Percentiles rank a stretch among this genome's conserved stretches.
Evolutionary conservation across 805 yeast genomes (phyloP).

Genomic region (Huiozyma naganishii): DNA sequence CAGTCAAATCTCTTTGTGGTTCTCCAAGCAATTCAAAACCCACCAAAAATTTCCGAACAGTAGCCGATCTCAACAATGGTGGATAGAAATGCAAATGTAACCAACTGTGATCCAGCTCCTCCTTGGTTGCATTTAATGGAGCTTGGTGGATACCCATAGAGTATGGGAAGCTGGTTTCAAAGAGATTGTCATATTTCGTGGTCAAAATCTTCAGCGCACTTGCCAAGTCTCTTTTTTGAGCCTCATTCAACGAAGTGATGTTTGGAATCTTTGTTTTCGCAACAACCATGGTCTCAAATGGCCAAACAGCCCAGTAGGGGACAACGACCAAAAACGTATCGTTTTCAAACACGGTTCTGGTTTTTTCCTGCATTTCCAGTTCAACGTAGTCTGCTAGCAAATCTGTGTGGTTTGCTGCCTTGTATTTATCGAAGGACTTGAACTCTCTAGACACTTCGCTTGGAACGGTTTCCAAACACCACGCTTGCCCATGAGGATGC

Average conservation of each 20-base stretch:
- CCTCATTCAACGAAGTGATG: slow-evolving; percentile 35
- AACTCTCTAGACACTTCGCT: slow-evolving; percentile 55
- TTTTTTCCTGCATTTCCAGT: slow-evolving; percentile 39
- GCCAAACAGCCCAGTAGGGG: slow-evolving; percentile 81
- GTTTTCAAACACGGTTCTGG: slow-evolving; percentile 47
- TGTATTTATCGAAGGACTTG: slow-evolving; percentile 39
- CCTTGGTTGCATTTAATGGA: slow-evolving; percentile 39
- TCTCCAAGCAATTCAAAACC: slow-evolving; percentile 62
- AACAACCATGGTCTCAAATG: slow-evolving; percentile 59
- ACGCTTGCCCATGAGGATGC: slow-evolving; percentile 77
- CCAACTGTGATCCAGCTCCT: slow-evolving; percentile 37
- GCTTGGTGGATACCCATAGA: slow-evolving; percentile 80
- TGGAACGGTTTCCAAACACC: slow-evolving; percentile 60
- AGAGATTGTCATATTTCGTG: slow-evolving; percentile 58
- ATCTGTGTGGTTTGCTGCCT: slow-evolving; percentile 34
- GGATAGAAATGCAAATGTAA: slow-evolving; percentile 75
- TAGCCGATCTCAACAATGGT: slow-evolving; percentile 62
- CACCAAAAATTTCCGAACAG: slow-evolving; percentile 64
- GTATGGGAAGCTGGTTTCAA: slow-evolving; percentile 61
- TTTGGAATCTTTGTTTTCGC: slow-evolving; percentile 46
- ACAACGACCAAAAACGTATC: slow-evolving; percentile 58
- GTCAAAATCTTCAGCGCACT: slow-evolving; percentile 42
- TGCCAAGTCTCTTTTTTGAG: slow-evolving; percentile 47
- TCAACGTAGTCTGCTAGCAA: slow-evolving; percentile 53
- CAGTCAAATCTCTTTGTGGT: slow-evolving; percentile 40